Conservation (phyloP, 345 rosid species). For the Brassica nigra region DNA sequence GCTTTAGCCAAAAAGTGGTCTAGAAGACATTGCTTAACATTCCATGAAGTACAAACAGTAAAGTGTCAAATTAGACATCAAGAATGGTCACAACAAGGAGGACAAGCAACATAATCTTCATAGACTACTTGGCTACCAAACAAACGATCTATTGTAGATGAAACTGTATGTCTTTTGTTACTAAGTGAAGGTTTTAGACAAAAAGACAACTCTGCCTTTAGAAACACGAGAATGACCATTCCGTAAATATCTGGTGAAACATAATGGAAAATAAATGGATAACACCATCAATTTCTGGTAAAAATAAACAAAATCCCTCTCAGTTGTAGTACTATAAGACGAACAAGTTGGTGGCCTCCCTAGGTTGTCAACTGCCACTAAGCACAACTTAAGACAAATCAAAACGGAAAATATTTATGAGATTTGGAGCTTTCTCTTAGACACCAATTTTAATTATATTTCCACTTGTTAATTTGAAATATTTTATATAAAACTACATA, state of each 20-base stretch:
- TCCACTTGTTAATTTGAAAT: too few relatives aligned
- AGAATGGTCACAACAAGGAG: constrained; percentile 49
- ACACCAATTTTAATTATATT: too few relatives aligned
- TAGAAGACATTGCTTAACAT: constrained; percentile 57
- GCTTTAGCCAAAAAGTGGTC: constrained; percentile 73
- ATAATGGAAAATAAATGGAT: constrained; percentile 42
- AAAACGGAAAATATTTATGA: too few relatives aligned
- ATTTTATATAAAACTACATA: too few relatives aligned
- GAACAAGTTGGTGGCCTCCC: too few relatives aligned
- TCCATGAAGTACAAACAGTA: constrained; percentile 78
- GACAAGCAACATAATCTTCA: constrained; percentile 67
- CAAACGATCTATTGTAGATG: constrained; percentile 76
- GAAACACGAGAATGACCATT: neutral
- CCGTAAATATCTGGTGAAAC: neutral
- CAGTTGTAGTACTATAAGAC: constrained; percentile 58
- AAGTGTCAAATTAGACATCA: constrained; percentile 69
- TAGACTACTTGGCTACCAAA: constrained; percentile 86
- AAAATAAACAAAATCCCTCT: constrained; percentile 72
- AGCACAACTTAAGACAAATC: too few relatives aligned
- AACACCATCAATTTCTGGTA: constrained; percentile 2
- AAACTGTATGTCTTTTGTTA: constrained; percentile 78
- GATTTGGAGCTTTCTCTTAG: too few relatives aligned
- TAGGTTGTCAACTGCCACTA: too few relatives aligned
- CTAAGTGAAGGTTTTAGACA: constrained; percentile 61
- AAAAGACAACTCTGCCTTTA: constrained; percentile 38